Evolutionary conservation across 1,139 yeast species (phyloP), one percentile per base, ranked within the genome.

Genomic region (Geotrichum aggregatum): DNA sequence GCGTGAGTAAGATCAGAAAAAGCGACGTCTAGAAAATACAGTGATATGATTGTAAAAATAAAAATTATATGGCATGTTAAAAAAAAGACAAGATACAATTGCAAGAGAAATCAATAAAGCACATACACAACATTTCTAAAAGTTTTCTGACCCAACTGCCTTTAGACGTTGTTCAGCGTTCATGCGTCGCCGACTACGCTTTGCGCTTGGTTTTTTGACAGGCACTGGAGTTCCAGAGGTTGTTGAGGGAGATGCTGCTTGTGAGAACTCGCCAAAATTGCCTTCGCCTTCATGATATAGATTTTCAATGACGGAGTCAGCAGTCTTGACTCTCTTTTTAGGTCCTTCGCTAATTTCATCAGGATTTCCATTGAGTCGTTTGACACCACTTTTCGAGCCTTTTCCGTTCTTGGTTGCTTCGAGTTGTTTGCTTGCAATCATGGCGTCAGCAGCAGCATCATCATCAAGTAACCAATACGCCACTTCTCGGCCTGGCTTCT

Each of bases 401-500:
- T 43, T 43, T 11, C 41, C 51, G 16, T 33, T 43, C n/a, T 43
- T 43, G 30, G 47, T 34, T 19, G 58, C 55, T 45, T 57, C 47
- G 3, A 39, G 16, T 28, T 43, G 47, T 54, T 62, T 59, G 47
- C 62, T 60, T 58, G 54, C 57, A 57, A 44, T 56, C 56, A 56
- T 59, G 52, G 68, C 71, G 56, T 71, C 73, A 31, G 68, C 75
- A 11, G 75, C 78, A 48, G 74, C 81, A 50, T 79, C 86, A 49
- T 83, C 91, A 55, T 85, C 89, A 69, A 86, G 75, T 60, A 87
- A 77, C 78, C 89, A 83, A 66, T 82, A 80, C 0, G 92, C 95
- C 61, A 85, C 92, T 59, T 80, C 82, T 49, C 74, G 71, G 22
- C 76, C 70, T 44, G 73, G 72, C 55, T 72, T 72, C 57, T 72